Evolutionary conservation across 768 basidiomycete species (phyloP).

Genomic region (Trametes maxima): DNA sequence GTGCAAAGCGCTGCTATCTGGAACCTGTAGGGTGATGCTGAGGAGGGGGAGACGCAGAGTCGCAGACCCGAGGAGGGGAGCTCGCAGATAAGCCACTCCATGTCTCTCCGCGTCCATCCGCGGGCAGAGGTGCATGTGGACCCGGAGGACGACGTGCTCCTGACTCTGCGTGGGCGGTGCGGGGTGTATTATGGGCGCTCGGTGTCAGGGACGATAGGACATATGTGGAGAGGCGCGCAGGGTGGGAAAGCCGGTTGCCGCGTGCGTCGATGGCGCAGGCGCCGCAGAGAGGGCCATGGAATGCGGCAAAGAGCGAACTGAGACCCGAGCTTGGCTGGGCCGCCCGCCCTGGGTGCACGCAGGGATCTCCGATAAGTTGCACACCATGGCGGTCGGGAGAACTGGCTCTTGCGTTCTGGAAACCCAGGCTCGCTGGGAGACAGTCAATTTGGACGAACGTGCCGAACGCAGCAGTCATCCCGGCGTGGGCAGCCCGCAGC

Average conservation of each 20-base stretch:
- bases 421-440: slow-evolving; percentile 1
- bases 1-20: no score
- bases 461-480: not conserved
- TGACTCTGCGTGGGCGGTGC: not conserved
- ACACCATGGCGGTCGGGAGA: slow-evolving; percentile 7
- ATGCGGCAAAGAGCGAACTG: slow-evolving; percentile 14
- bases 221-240: not conserved
- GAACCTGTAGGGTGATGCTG: no score
- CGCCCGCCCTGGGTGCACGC: not conserved
- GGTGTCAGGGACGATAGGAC: slow-evolving; percentile 15
- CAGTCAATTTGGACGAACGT: slow-evolving; percentile 16
- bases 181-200: slow-evolving; percentile 12
- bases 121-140: no score
- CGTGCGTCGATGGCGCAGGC: not conserved
- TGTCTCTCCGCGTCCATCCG: no score
- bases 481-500: not conserved
- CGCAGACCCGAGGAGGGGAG: no score
- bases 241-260: not conserved
- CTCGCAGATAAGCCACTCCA: no score
- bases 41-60: no score
- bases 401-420: slow-evolving; percentile 8
- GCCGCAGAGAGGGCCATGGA: no score
- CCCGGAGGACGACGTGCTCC: no score
- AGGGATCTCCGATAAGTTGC: slow-evolving; percentile 14
- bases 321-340: slow-evolving; percentile 10